Conservation (phyloP, 768 basidiomycete genomes). For the Leccinum olivaceopallidum region DNA sequence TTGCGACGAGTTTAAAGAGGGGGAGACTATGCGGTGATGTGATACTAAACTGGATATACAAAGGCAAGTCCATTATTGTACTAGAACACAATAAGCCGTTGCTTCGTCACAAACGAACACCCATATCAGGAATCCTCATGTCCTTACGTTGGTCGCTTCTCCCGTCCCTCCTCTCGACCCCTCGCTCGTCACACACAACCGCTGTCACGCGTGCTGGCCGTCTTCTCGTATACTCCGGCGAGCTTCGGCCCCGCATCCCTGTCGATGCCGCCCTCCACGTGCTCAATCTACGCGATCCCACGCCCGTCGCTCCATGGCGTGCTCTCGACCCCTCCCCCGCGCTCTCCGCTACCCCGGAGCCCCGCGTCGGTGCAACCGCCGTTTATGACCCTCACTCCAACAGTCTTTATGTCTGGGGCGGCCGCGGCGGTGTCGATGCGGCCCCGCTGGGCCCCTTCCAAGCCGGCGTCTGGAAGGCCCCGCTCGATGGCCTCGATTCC, state of each 20-base stretch:
- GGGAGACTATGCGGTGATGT: constrained; percentile 5
- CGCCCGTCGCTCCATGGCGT: constrained; percentile 14
- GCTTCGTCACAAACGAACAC: constrained; percentile 1
- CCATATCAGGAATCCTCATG: constrained; percentile 8
- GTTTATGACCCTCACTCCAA: constrained; percentile 19
- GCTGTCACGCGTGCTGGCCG: constrained; percentile 29
- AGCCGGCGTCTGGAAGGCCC: constrained; percentile 33
- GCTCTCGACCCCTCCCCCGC: constrained; percentile 24
- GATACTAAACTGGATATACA: constrained; percentile 20
- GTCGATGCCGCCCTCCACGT: constrained; percentile 36
- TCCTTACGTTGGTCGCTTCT: constrained; percentile 33
- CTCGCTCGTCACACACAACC: constrained; percentile 46
- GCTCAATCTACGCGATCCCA: constrained; percentile 21
- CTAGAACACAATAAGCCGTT: constrained; percentile 5
- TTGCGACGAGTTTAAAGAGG: constrained; percentile 14
- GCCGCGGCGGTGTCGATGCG: constrained; percentile 41
- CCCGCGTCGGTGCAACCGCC: constrained; percentile 27
- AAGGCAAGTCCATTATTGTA: constrained; percentile 19
- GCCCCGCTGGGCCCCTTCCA: constrained; percentile 33
- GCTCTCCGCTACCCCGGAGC: constrained; percentile 11
- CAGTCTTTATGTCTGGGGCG: constrained; percentile 45
- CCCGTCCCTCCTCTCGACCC: constrained; percentile 16
- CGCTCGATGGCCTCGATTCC: constrained; percentile 9
- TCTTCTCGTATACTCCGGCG: constrained; percentile 44
- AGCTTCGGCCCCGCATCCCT: constrained; percentile 42